A percentile compares a stretch with the other conserved stretches of the same genome.
Evolutionary conservation across 1,284 basidiomycete species (phyloP).

Genomic region (Sporisorium scitamineum): DNA sequence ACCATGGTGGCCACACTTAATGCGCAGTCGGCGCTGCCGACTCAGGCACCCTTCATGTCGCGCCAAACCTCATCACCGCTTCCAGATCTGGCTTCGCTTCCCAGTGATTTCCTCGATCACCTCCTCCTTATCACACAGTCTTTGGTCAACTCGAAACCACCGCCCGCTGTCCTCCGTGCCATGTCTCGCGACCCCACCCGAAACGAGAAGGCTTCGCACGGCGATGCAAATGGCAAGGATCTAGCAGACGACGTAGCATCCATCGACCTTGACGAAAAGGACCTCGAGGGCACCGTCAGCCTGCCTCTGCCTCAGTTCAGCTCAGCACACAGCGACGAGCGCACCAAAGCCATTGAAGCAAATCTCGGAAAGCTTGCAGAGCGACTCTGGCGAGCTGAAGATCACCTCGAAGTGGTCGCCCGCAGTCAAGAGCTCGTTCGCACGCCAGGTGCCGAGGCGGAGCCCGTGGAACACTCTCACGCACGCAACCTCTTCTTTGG

Average conservation of each 20-base stretch:
- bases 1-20: constrained; percentile 39
- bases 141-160: constrained; percentile 54
- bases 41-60: constrained; percentile 29
- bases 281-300: constrained; percentile 34
- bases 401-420: constrained; percentile 52
- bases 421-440: constrained; percentile 48
- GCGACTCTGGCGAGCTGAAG: constrained; percentile 61
- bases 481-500: constrained; percentile 45
- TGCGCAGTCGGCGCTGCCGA: constrained; percentile 32
- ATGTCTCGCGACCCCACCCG: constrained; percentile 44
- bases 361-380: constrained; percentile 58
- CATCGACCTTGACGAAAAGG: constrained; percentile 33
- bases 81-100: constrained; percentile 51
- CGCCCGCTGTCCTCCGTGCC: constrained; percentile 39
- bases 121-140: constrained; percentile 59
- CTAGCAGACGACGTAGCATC: constrained; percentile 42
- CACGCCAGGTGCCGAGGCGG: constrained; percentile 42
- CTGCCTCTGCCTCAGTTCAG: constrained; percentile 59
- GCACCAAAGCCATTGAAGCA: constrained; percentile 54
- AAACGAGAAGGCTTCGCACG: constrained; percentile 9
- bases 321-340: constrained; percentile 44
- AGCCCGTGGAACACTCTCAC: constrained; percentile 10
- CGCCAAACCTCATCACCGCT: constrained; percentile 59
- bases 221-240: constrained; percentile 16
- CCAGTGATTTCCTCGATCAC: constrained; percentile 62